Evolutionary conservation across 2,329 filamentous ascomycete species (phyloP).

Genomic region (Decorospora gaudefroyi): DNA sequence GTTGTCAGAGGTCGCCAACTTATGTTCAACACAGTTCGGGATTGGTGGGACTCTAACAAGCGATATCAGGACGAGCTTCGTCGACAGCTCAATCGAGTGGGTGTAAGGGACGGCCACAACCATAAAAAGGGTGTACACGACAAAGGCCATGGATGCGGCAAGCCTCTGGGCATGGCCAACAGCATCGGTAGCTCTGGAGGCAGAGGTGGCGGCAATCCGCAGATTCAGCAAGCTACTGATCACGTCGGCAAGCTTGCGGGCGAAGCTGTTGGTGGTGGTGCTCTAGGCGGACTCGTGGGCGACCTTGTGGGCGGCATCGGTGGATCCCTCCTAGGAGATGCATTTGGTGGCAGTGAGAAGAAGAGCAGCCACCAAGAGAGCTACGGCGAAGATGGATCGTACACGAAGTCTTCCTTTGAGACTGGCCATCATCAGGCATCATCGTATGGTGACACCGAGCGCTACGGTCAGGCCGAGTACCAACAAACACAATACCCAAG

Average conservation of each 20-base stretch:
- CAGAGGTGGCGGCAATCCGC: constrained; percentile 52
- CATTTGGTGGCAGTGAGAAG: constrained; percentile 59
- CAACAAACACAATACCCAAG: constrained; percentile 62
- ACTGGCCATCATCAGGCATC: constrained; percentile 58
- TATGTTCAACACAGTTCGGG: constrained; percentile 79
- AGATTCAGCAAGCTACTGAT: constrained; percentile 39
- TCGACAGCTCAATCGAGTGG: constrained; percentile 73
- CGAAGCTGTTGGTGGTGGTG: constrained; percentile 66
- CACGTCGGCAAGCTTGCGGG: constrained; percentile 59
- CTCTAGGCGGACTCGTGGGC: constrained; percentile 71
- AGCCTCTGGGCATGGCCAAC: constrained; percentile 77
- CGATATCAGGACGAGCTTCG: constrained; percentile 69
- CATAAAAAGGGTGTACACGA: constrained; percentile 86
- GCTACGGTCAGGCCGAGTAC: constrained; percentile 65
- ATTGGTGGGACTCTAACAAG: constrained; percentile 77
- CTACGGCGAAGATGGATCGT: constrained; percentile 63
- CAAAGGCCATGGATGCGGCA: constrained; percentile 82
- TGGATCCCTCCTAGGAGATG: constrained; percentile 66
- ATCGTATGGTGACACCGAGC: constrained; percentile 48
- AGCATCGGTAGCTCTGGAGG: constrained; percentile 47
- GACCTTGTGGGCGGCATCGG: constrained; percentile 64
- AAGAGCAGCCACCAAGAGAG: constrained; percentile 59
- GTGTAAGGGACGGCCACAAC: constrained; percentile 77
- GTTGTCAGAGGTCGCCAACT: constrained; percentile 70
- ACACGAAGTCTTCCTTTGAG: constrained; percentile 65